Conservation (phyloP, 352 stramenopile species). For the Phytophthora aleatoria region DNA sequence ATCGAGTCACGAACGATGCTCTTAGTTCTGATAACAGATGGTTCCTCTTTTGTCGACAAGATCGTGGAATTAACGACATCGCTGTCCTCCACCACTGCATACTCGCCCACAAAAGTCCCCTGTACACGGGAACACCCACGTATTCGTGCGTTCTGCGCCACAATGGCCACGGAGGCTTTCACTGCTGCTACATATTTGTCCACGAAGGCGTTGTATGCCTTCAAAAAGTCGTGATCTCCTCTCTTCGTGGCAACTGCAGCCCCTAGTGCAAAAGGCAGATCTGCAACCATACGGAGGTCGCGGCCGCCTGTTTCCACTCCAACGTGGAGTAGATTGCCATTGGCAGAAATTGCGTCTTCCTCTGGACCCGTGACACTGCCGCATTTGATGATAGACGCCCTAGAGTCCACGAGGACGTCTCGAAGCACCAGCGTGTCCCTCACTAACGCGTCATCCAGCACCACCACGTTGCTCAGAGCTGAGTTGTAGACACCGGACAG, state of each 20-base stretch:
- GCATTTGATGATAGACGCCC: slow-evolving; percentile 67
- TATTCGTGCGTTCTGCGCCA: slow-evolving; percentile 55
- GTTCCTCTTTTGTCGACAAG: slow-evolving; percentile 62
- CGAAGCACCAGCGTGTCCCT: slow-evolving; percentile 66
- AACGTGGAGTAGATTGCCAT: slow-evolving; percentile 69
- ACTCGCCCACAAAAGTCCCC: slow-evolving; percentile 67
- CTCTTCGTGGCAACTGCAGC: slow-evolving; percentile 48
- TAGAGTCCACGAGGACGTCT: slow-evolving; percentile 49
- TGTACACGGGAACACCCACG: slow-evolving; percentile 66
- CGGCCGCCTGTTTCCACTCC: slow-evolving; percentile 84
- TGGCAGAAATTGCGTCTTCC: slow-evolving; percentile 40
- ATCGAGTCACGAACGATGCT: slow-evolving; percentile 69
- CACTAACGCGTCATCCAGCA: slow-evolving; percentile 82
- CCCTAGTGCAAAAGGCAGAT: slow-evolving; percentile 71
- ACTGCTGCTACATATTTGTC: slow-evolving; percentile 55
- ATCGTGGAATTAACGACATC: slow-evolving; percentile 66
- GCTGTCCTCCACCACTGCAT: slow-evolving; percentile 63
- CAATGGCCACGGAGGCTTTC: slow-evolving; percentile 52
- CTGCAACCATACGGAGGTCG: slow-evolving; percentile 69
- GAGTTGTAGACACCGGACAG: slow-evolving; percentile 69
- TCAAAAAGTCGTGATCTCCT: slow-evolving; percentile 42
- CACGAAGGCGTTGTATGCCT: slow-evolving; percentile 56
- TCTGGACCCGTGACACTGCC: slow-evolving; percentile 54
- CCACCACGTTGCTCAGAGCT: slow-evolving; percentile 57
- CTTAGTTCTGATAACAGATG: slow-evolving; percentile 51